These are phyloP conservation scores for Oryza rufipogon DNA, from an alignment of 176 grass and related monocot species.

Conservation along the genomic window DNA sequence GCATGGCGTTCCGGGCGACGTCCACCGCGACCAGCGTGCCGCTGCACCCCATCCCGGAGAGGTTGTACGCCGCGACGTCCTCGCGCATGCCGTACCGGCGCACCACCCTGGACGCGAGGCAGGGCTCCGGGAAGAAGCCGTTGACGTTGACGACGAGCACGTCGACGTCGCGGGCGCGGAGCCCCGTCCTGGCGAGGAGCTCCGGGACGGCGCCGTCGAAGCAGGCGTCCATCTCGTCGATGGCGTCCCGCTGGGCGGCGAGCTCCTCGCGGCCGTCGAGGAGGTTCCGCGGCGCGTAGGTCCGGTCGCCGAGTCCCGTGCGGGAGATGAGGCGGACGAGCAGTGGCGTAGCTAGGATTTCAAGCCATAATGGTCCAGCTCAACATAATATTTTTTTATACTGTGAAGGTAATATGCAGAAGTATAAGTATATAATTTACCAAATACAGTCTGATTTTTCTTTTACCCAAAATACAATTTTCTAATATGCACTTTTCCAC, in stretches of 20 bases:
- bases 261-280: slow-evolving; percentile 41
- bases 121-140: slow-evolving; percentile 47
- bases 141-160: slow-evolving; percentile 50
- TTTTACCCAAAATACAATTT: too few species aligned
- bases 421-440: too few species aligned
- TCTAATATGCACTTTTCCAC: too few species aligned
- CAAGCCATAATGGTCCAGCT: too few species aligned
- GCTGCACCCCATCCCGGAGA: slow-evolving; percentile 62
- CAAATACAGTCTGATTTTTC: too few species aligned
- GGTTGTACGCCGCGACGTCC: slow-evolving; percentile 47
- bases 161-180: slow-evolving; percentile 33
- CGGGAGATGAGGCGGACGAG: slow-evolving; percentile 46
- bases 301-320: slow-evolving; percentile 50
- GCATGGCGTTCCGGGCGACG: slow-evolving; percentile 44
- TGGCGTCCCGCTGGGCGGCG: background rate
- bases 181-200: slow-evolving; percentile 33
- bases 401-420: too few species aligned
- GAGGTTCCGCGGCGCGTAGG: slow-evolving; percentile 37
- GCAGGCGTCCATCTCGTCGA: slow-evolving; percentile 33
- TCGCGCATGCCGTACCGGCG: slow-evolving; percentile 44
- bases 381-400: too few species aligned
- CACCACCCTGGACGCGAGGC: slow-evolving; percentile 41
- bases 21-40: slow-evolving; percentile 40
- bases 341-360: too few species aligned
- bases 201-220: slow-evolving; percentile 35